These are phyloP conservation scores for Coemansia sp. DNA, from an alignment of 192 early-diverging fungal genomes.

Conservation along the genomic window DNA sequence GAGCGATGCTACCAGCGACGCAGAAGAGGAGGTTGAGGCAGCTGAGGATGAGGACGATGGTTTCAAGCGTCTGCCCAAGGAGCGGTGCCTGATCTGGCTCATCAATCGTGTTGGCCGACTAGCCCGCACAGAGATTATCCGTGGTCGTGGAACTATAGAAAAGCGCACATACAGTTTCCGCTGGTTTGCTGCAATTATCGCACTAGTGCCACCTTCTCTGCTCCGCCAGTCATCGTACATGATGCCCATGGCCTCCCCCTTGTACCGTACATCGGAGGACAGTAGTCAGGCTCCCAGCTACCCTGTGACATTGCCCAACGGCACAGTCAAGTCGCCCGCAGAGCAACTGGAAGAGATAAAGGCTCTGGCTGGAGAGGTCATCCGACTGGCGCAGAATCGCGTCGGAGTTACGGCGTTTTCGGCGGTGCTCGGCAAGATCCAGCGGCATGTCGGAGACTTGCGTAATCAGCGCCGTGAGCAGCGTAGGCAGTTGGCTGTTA, in stretches of 20 bases:
- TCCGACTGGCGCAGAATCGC: conserved; percentile 73
- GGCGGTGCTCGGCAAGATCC: conserved; percentile 67
- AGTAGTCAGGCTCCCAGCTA: conserved; percentile 24
- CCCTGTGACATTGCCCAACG: conserved; percentile 9
- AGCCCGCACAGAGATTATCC: conserved; percentile 52
- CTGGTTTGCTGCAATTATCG: conserved; percentile 88
- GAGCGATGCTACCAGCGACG: conserved; percentile 33
- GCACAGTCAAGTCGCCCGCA: conserved; percentile 25
- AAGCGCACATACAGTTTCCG: conserved; percentile 86
- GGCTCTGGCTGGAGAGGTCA: conserved; percentile 77
- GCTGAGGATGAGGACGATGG: conserved; percentile 46
- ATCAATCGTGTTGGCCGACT: conserved; percentile 37
- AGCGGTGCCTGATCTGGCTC: conserved; percentile 55
- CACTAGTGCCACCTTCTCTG: conserved; percentile 63
- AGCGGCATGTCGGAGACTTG: conserved; percentile 64
- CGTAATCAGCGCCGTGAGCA: conserved; percentile 68
- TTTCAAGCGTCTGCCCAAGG: conserved; percentile 22
- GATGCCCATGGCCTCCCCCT: conserved; percentile 70
- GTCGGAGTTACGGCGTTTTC: conserved; percentile 78
- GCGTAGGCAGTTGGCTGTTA: conserved; percentile 61
- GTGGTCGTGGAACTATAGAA: conserved; percentile 26
- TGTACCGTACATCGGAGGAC: conserved; percentile 83
- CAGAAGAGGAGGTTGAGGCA: conserved; percentile 26
- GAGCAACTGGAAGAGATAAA: conserved; percentile 70
- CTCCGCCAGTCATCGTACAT: conserved; percentile 67